phyloP scores from a whole-genome alignment of 2,329 filamentous ascomycete species.

The Botrytis medusae region DNA sequence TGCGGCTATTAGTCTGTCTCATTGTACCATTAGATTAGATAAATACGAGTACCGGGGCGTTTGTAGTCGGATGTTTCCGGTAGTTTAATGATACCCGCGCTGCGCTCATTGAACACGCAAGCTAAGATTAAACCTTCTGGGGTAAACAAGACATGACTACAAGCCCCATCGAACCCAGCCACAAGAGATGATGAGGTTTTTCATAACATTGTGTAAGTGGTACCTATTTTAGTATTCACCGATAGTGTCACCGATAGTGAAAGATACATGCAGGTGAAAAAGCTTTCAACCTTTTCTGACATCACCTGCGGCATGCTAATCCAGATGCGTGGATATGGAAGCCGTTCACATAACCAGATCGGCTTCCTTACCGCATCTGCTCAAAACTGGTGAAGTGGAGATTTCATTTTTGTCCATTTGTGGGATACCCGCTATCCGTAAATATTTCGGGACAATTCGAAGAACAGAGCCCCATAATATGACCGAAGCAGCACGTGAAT shows the following conservation, averaged over 20 bases:
- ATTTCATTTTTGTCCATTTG: neutral
- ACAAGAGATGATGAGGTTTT: neutral
- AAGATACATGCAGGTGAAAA: neutral
- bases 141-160: neutral
- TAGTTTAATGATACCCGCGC: neutral
- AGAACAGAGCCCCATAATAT: neutral
- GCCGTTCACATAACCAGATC: neutral
- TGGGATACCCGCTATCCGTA: neutral
- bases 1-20: neutral
- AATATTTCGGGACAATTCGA: slow-evolving; percentile 1
- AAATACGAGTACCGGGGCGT: slow-evolving; percentile 1
- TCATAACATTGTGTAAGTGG: neutral
- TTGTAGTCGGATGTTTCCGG: neutral
- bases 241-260: neutral
- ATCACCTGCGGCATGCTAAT: neutral
- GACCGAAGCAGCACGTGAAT: slow-evolving; percentile 7
- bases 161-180: neutral
- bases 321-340: neutral
- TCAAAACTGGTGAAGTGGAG: neutral
- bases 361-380: neutral
- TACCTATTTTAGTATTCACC: neutral
- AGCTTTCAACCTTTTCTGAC: neutral
- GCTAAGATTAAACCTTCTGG: slow-evolving; percentile 4
- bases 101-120: neutral
- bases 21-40: neutral